Base-by-base conservation (phyloP, 139 green algal species). In the Spirogloea muscicola region DNA sequence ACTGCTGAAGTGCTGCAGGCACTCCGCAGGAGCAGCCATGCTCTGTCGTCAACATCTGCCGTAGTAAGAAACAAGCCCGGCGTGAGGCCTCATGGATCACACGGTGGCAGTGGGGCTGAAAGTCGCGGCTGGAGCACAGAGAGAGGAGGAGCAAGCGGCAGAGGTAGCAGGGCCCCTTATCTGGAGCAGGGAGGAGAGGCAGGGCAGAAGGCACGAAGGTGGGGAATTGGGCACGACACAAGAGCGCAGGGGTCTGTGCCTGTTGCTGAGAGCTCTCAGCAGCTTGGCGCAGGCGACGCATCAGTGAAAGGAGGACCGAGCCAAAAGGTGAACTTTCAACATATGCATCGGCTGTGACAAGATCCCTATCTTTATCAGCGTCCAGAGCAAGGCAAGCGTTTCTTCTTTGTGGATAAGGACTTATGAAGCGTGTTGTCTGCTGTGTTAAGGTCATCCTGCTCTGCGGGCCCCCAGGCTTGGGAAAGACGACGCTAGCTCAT, bases 401-500 rank as follows among this genome's bases (percentile, higher is more conserved):
- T 55, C 21, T 21, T 21, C 21, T 21, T 55, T 21, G 21, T 55
- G 21, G 21, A 21, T 55, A 55, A 55, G 46, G 46, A 31, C 46
- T 55, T 55, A 31, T 55, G 46, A 21, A 55, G 46, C 21, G 21
- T 55, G 21, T 55, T 55, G 21, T 21, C 46, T 55, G 21, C 46
- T 21, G 21, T 21, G 21, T 31, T 9, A 27, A 89, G 40, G 81
- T 87, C n/a, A 13, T 90, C 25, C 82, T 92, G 16, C 82, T 92
- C 36, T 77, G 63, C 6, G 87, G 88, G 6, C 62, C 83, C 0
- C 88, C 89, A 88, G 93, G 94, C 25, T 63, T 94, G 33, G 94
- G 94, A 39, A 99, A 99, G 80, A 99, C 94, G 2, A 98, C 92
- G 0, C 81, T 98, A 39, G 94, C 91, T 1, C 92, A 99, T 68